These are phyloP conservation scores for Baeospora myosura DNA, from an alignment of 1,284 basidiomycete genomes.

Conservation along the genomic window DNA sequence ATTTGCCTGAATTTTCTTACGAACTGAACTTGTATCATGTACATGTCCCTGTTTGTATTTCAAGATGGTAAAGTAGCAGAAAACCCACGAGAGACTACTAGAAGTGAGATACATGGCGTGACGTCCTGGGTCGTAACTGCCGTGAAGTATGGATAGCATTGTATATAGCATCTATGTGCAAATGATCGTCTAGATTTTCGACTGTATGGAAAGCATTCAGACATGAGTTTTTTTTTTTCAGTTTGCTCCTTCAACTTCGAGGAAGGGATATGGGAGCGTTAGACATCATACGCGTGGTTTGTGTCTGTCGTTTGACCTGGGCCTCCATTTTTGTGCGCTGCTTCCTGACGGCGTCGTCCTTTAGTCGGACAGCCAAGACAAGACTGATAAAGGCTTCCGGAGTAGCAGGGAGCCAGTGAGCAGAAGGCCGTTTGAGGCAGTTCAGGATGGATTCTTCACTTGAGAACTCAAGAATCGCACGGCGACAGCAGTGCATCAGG, in stretches of 20 bases:
- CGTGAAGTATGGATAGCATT: no score
- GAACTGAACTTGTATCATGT: no score
- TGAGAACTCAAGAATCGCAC: conserved; percentile 45
- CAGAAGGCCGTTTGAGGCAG: conserved; percentile 45
- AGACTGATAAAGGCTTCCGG: conserved; percentile 61
- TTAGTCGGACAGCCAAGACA: conserved; percentile 61
- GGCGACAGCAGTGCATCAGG: conserved; percentile 60
- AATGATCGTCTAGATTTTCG: no score
- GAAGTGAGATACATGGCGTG: no score
- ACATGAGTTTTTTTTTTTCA: no score
- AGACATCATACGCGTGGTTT: conserved; percentile 22
- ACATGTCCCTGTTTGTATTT: no score
- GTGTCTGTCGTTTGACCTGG: conserved; percentile 53
- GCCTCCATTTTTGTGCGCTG: conserved; percentile 67
- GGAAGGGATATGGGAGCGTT: conserved; percentile 25
- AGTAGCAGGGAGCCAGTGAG: conserved; percentile 43
- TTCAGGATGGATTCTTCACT: conserved; percentile 44
- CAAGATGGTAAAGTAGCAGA: no score
- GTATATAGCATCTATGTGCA: no score
- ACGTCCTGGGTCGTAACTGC: no score
- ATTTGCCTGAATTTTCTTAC: no score
- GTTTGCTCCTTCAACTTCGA: conserved; percentile 13
- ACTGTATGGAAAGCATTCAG: no score
- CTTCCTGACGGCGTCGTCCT: conserved; percentile 77
- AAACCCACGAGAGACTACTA: no score